Evolutionary conservation across 805 yeast genomes (phyloP).

Genomic region (Metschnikowia peoriensis): DNA sequence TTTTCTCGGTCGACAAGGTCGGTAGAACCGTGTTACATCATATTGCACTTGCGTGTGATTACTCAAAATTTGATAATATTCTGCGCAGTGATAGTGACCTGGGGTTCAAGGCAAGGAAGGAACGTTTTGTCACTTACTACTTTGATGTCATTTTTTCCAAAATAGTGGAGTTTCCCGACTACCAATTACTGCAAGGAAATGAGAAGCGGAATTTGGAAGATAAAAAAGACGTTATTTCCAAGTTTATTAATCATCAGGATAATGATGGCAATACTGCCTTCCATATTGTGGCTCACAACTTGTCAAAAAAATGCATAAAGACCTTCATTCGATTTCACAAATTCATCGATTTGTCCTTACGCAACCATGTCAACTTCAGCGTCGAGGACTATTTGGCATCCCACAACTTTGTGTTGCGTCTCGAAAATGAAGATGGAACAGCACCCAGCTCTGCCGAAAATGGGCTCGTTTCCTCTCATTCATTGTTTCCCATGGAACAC

Average conservation of each 20-base stretch:
- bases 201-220: slow-evolving; percentile 16
- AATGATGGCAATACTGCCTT: slow-evolving; percentile 92
- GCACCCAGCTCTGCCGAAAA: not conserved
- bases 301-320: slow-evolving; percentile 24
- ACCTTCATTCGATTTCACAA: slow-evolving; percentile 25
- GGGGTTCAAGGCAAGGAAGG: slow-evolving; percentile 27
- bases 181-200: slow-evolving; percentile 17
- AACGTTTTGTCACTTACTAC: slow-evolving; percentile 38
- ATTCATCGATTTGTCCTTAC: slow-evolving; percentile 23
- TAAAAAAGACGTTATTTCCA: slow-evolving; percentile 30
- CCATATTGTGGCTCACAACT: slow-evolving; percentile 71
- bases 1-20: slow-evolving; percentile 35
- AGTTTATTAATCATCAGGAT: slow-evolving; percentile 83
- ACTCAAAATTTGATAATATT: slow-evolving; percentile 7
- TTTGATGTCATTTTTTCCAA: slow-evolving; percentile 37
- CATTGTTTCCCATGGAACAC: slow-evolving; percentile 8
- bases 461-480: slow-evolving; percentile 2
- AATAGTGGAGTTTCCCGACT: slow-evolving; percentile 30
- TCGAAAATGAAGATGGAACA: slow-evolving; percentile 17
- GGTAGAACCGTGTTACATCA: slow-evolving; percentile 45
- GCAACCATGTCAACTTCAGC: slow-evolving; percentile 26
- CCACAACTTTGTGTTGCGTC: slow-evolving; percentile 26
- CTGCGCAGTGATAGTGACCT: slow-evolving; percentile 3
- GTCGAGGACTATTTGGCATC: slow-evolving; percentile 30
- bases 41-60: slow-evolving; percentile 31